Percentiles rank a stretch among this genome's conserved stretches.
phyloP scores from a whole-genome alignment of 805 yeast genomes.

The Kregervanrija pseudodelftensis region DNA sequence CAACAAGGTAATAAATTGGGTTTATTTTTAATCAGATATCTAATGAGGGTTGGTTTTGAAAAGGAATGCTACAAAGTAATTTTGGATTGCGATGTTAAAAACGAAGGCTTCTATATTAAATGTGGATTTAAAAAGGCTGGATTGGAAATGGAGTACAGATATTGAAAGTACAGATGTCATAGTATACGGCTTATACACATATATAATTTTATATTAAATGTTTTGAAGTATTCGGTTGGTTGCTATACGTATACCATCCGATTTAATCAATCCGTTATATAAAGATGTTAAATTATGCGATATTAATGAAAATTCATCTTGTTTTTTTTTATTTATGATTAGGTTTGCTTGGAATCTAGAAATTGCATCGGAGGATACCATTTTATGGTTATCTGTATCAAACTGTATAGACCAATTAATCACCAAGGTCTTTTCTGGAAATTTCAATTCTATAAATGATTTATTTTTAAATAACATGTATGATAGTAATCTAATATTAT shows the following conservation, averaged over 20 bases:
- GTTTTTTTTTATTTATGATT: no score
- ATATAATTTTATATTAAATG: slow-evolving; percentile 1
- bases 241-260: slow-evolving; percentile 5
- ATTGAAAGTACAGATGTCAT: slow-evolving; percentile 13
- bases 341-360: no score
- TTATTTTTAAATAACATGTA: slow-evolving; percentile 6
- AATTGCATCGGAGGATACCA: no score
- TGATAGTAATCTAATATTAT: slow-evolving; percentile 1
- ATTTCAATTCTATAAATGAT: slow-evolving; percentile 3
- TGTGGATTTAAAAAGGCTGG: slow-evolving; percentile 72
- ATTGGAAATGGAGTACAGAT: slow-evolving; percentile 57
- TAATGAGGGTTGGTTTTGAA: slow-evolving; percentile 51
- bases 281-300: slow-evolving; percentile 6
- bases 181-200: neutral
- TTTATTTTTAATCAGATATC: slow-evolving; percentile 48
- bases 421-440: neutral
- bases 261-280: slow-evolving; percentile 2
- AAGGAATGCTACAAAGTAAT: slow-evolving; percentile 82
- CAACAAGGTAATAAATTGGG: slow-evolving; percentile 89
- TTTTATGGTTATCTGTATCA: no score
- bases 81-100: slow-evolving; percentile 79
- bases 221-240: slow-evolving; percentile 2
- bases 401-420: neutral
- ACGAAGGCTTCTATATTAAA: slow-evolving; percentile 79
- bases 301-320: no score